A percentile compares a stretch with the other conserved stretches of the same genome.
phyloP scores from a whole-genome alignment of 2,329 filamentous ascomycete species.

The Metarhizium anisopliae region DNA sequence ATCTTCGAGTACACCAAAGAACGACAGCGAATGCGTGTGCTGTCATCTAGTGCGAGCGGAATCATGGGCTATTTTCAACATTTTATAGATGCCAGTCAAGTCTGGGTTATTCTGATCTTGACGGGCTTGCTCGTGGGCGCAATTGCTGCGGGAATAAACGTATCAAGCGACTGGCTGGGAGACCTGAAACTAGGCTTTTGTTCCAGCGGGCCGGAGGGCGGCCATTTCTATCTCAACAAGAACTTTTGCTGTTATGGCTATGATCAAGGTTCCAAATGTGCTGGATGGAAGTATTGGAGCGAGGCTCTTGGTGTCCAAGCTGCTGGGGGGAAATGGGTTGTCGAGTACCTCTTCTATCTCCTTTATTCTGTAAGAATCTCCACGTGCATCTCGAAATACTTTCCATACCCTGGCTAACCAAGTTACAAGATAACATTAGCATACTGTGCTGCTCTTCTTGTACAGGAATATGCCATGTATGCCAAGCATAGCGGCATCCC shows the following conservation, averaged over 20 bases:
- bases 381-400: not conserved
- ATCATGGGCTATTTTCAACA: slow-evolving; percentile 64
- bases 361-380: slow-evolving; percentile 60
- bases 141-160: slow-evolving; percentile 81
- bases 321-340: slow-evolving; percentile 62
- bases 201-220: slow-evolving; percentile 62
- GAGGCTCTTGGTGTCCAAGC: slow-evolving; percentile 59
- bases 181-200: slow-evolving; percentile 91
- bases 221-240: slow-evolving; percentile 83
- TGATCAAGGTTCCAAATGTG: slow-evolving; percentile 71
- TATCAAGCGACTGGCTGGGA: slow-evolving; percentile 86
- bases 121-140: slow-evolving; percentile 78
- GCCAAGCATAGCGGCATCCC: slow-evolving; percentile 94
- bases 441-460: slow-evolving; percentile 65
- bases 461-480: slow-evolving; percentile 76
- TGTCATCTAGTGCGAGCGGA: slow-evolving; percentile 61
- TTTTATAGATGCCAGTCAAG: slow-evolving; percentile 75
- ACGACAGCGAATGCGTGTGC: slow-evolving; percentile 71
- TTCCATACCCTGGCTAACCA: not conserved
- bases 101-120: slow-evolving; percentile 81
- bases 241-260: slow-evolving; percentile 91
- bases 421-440: slow-evolving; percentile 63
- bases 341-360: slow-evolving; percentile 83
- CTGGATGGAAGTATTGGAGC: slow-evolving; percentile 83
- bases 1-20: slow-evolving; percentile 99